A percentile compares a stretch with the other conserved stretches of the same genome.
Conservation (phyloP, 768 basidiomycete species). For the Phlebiopsis flavidoalba region DNA sequence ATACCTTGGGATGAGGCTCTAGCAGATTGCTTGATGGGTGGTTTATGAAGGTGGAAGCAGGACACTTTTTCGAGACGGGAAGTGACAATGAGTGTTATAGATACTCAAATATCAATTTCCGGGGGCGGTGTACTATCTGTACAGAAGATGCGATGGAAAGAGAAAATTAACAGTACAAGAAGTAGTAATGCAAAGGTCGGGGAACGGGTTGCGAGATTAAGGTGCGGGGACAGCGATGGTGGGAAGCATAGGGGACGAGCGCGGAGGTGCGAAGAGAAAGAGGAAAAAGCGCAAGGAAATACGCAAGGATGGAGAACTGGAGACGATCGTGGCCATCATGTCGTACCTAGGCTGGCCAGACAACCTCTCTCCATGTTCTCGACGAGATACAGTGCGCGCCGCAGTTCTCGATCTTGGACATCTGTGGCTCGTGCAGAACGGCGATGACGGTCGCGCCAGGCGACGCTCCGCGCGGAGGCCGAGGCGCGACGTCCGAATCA, state of each 20-base stretch:
- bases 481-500: constrained; percentile 72
- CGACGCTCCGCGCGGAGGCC: constrained; percentile 65
- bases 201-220: neutral
- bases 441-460: constrained; percentile 73
- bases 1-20: no score
- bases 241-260: neutral
- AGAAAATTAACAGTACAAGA: neutral
- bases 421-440: constrained; percentile 68
- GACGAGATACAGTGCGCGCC: constrained; percentile 53
- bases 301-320: constrained; percentile 35
- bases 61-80: no score
- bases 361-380: constrained; percentile 49
- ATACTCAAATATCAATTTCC: neutral
- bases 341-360: constrained; percentile 34
- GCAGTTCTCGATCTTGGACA: constrained; percentile 46
- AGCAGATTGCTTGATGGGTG: no score
- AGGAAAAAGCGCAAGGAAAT: neutral
- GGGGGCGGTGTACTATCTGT: neutral
- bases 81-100: neutral
- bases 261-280: neutral
- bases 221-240: neutral
- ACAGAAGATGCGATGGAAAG: neutral
- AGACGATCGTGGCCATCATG: constrained; percentile 31
- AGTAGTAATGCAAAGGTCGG: neutral
- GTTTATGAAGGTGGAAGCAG: no score